phyloP scores from a whole-genome alignment of 2,329 filamentous ascomycete genomes.

The Penicillium sp. region DNA sequence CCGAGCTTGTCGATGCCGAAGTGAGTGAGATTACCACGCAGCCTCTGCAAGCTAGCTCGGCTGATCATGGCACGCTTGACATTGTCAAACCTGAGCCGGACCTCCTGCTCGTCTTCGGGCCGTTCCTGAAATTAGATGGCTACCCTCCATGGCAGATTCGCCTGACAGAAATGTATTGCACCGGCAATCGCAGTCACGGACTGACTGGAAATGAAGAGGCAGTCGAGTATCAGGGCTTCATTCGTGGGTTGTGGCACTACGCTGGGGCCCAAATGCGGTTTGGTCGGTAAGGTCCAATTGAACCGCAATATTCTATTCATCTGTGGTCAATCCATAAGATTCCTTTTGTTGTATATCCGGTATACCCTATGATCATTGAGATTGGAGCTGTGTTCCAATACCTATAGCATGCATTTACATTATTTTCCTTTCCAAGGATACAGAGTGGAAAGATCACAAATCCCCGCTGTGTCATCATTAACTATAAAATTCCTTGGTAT shows the following conservation, averaged over 20 bases:
- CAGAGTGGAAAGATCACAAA: too few relatives aligned
- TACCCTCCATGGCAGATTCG: constrained; percentile 97
- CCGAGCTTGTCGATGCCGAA: constrained; percentile 83
- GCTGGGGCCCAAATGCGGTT: constrained; percentile 83
- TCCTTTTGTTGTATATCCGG: too few relatives aligned
- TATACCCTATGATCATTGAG: constrained; percentile 11
- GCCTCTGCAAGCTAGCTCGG: constrained; percentile 19
- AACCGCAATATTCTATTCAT: too few relatives aligned
- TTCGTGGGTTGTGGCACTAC: constrained; percentile 76
- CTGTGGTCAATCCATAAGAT: too few relatives aligned
- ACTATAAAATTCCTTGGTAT: constrained; percentile 7
- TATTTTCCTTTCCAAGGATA: too few relatives aligned
- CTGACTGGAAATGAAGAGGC: constrained; percentile 36
- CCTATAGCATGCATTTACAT: too few relatives aligned
- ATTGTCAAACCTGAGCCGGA: constrained; percentile 80
- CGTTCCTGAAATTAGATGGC: constrained; percentile 74
- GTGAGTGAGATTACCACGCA: constrained; percentile 54
- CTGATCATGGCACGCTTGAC: constrained; percentile 3
- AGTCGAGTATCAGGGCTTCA: constrained; percentile 90
- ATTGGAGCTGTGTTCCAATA: too few relatives aligned
- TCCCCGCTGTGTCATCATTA: constrained; percentile 3
- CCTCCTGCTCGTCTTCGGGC: constrained; percentile 78
- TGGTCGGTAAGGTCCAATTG: constrained; percentile 52
- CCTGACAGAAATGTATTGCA: constrained; percentile 84
- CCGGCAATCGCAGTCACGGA: constrained; percentile 40